Percentiles rank a stretch among this genome's conserved stretches.
These are phyloP conservation scores for Trypanosomatidae sp. DNA, from an alignment of 208 protist species.

Conservation along the genomic window DNA sequence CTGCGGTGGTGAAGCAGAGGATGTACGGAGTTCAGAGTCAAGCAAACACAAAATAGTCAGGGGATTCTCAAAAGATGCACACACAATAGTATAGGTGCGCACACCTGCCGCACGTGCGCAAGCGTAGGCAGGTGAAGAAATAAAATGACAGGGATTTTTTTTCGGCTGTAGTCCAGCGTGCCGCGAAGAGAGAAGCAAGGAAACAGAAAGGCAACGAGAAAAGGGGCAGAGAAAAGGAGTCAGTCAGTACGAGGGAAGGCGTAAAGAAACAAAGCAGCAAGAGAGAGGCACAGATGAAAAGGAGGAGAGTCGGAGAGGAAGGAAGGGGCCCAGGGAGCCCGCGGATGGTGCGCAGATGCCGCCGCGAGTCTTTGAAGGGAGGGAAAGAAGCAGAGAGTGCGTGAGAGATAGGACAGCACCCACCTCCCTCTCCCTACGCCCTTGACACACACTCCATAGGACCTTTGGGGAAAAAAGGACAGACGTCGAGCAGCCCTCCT, in stretches of 20 bases:
- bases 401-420: background rate
- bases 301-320: background rate
- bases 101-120: background rate
- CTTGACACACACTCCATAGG: background rate
- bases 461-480: background rate
- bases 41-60: background rate
- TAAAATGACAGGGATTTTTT: background rate
- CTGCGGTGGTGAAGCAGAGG: background rate
- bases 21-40: background rate
- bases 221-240: background rate
- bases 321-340: background rate
- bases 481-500: background rate
- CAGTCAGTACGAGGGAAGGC: background rate
- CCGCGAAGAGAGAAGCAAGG: background rate
- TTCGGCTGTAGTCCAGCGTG: background rate
- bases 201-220: background rate
- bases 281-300: background rate
- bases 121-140: background rate
- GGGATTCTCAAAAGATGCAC: background rate
- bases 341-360: background rate
- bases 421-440: background rate
- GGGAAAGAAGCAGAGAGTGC: background rate
- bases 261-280: background rate
- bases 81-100: background rate
- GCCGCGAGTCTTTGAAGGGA: background rate